A percentile compares a stretch with the other conserved stretches of the same genome.
Conservation (phyloP, 2,329 filamentous ascomycete genomes). For the Ophiostoma ips region DNA sequence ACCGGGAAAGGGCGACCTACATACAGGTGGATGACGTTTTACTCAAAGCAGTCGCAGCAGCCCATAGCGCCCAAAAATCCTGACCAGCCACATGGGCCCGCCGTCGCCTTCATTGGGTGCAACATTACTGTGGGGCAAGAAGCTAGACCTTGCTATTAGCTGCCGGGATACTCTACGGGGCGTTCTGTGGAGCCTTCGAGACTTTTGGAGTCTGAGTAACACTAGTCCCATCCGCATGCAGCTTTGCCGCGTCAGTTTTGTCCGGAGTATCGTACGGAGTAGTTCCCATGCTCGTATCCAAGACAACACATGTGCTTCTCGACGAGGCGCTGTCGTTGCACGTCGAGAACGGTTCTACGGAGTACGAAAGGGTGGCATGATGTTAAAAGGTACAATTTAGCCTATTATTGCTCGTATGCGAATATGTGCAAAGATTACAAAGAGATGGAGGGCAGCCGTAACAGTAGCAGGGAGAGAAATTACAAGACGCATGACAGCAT, state of each 20-base stretch:
- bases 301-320: too few relatives aligned
- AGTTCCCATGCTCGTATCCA: too few relatives aligned
- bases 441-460: too few relatives aligned
- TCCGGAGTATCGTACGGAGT: too few relatives aligned
- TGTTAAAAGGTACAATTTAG: too few relatives aligned
- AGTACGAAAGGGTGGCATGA: too few relatives aligned
- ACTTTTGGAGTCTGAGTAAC: background rate
- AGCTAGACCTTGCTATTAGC: background rate
- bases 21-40: constrained; percentile 7
- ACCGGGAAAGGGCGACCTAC: constrained; percentile 5
- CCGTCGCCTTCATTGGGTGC: constrained; percentile 4
- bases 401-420: too few relatives aligned
- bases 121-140: background rate
- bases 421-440: too few relatives aligned
- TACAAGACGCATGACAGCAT: too few relatives aligned
- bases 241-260: background rate
- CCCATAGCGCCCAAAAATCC: background rate
- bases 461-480: background rate
- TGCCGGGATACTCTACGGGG: background rate
- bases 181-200: background rate
- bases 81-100: constrained; percentile 6
- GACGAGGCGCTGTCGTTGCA: background rate
- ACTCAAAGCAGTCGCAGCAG: background rate
- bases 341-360: too few relatives aligned
- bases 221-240: background rate